phyloP scores from a whole-genome alignment of 225 moss, liverwort and hornwort genomes.

The Marchantia paleacea region DNA sequence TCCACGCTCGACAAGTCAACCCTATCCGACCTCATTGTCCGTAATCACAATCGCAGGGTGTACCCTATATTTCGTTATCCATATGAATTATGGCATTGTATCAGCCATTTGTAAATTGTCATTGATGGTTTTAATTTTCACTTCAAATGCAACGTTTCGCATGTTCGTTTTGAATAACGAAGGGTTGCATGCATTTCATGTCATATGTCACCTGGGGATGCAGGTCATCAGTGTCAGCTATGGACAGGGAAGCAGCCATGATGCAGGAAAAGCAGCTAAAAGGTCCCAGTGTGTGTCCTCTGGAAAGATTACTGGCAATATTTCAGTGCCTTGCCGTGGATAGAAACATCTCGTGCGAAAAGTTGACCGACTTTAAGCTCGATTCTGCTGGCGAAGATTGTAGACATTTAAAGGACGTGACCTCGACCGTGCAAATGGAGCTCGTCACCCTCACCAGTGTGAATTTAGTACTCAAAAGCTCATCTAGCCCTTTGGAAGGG shows the following conservation, averaged over 20 bases:
- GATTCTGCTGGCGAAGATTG: slow-evolving; percentile 27
- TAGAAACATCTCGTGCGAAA: slow-evolving; percentile 31
- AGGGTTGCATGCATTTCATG: no score
- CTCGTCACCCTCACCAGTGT: slow-evolving; percentile 71
- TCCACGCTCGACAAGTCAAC: no score
- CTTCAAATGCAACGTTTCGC: no score
- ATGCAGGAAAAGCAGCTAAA: slow-evolving; percentile 78
- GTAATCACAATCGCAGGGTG: no score
- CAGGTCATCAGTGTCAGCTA: slow-evolving; percentile 46
- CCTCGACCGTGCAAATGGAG: slow-evolving; percentile 84
- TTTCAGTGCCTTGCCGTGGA: slow-evolving; percentile 78
- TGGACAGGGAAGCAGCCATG: slow-evolving; percentile 76
- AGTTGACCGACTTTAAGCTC: background rate
- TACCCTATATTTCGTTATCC: no score
- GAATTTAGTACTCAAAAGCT: slow-evolving; percentile 68
- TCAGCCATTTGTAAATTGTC: background rate
- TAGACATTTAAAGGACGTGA: slow-evolving; percentile 51
- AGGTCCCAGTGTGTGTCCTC: slow-evolving; percentile 77
- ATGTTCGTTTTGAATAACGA: no score
- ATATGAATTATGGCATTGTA: no score
- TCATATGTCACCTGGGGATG: background rate
- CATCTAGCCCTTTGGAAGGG: slow-evolving; percentile 73
- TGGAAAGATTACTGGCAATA: slow-evolving; percentile 84
- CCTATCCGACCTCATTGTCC: no score
- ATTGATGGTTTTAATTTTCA: no score